Conservation (phyloP, 345 rosid genomes). For the Dipteronia sinensis region DNA sequence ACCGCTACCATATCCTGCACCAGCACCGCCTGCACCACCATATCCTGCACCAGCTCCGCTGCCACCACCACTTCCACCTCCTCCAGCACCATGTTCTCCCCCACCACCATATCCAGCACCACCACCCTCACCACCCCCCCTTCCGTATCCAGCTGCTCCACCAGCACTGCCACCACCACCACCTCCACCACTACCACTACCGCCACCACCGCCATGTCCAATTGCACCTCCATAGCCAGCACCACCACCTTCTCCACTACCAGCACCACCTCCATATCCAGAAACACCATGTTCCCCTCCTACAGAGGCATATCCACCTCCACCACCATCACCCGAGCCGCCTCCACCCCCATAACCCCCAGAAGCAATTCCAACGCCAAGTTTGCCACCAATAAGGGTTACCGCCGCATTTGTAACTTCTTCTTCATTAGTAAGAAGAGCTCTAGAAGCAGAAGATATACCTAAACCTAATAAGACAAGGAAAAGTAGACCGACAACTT, state of each 20-base stretch:
- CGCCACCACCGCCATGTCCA: constrained; percentile 33
- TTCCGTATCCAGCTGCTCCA: constrained; percentile 27
- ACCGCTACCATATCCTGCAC: constrained; percentile 27
- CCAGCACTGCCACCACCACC: constrained; percentile 15
- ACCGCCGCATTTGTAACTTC: constrained; percentile 15
- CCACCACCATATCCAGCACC: constrained; percentile 32
- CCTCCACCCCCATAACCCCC: constrained; percentile 30
- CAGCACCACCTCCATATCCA: constrained; percentile 27
- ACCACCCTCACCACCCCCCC: constrained; percentile 22
- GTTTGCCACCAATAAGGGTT: constrained; percentile 17
- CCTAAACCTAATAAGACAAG: constrained; percentile 40
- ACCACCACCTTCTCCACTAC: constrained; percentile 35
- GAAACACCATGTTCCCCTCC: constrained; percentile 18
- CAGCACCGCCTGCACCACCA: constrained; percentile 25
- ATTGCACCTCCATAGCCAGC: constrained; percentile 24
- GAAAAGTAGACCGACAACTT: constrained; percentile 21
- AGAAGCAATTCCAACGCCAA: constrained; percentile 24
- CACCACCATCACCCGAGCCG: constrained; percentile 20
- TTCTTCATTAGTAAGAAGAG: constrained; percentile 39
- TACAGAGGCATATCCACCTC: constrained; percentile 33
- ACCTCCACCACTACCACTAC: constrained; percentile 13
- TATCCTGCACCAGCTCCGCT: too few species aligned
- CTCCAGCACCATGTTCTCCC: constrained; percentile 22
- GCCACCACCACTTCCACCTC: constrained; percentile 16
- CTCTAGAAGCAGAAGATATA: constrained; percentile 40